Percentiles rank a stretch among this genome's conserved stretches.
Conservation (phyloP, 2,329 filamentous ascomycete species). For the Trichophyton schoenleinii region DNA sequence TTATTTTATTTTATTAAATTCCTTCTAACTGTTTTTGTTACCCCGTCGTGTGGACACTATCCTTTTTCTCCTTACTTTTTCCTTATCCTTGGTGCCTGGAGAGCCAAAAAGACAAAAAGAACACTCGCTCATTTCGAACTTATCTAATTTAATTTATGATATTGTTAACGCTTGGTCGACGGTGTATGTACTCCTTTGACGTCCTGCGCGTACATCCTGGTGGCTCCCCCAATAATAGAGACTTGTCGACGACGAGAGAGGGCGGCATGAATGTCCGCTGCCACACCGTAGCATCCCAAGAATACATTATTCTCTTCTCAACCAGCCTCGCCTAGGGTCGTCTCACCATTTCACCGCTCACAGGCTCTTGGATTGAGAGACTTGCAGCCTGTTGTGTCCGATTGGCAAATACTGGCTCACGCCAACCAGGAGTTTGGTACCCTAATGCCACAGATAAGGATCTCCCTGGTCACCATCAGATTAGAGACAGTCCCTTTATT, state of each 20-base stretch:
- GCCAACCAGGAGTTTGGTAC: background rate
- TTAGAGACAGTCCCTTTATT: background rate
- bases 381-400: background rate
- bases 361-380: background rate
- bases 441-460: background rate
- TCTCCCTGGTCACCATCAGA: background rate
- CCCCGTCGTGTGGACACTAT: background rate
- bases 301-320: background rate
- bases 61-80: background rate
- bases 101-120: background rate
- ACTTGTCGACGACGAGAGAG: background rate
- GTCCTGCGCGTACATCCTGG: background rate
- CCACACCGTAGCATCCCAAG: background rate
- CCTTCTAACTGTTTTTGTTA: background rate
- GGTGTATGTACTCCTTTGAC: background rate
- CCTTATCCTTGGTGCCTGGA: background rate
- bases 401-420: background rate
- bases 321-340: background rate
- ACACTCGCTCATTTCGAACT: background rate
- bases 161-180: background rate
- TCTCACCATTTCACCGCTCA: background rate
- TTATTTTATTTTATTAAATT: too few species aligned
- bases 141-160: constrained; percentile 1
- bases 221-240: background rate
- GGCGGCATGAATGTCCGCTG: background rate